Evolutionary conservation across 345 rosid species (phyloP).

Genomic region (Melaleuca quinquenervia): DNA sequence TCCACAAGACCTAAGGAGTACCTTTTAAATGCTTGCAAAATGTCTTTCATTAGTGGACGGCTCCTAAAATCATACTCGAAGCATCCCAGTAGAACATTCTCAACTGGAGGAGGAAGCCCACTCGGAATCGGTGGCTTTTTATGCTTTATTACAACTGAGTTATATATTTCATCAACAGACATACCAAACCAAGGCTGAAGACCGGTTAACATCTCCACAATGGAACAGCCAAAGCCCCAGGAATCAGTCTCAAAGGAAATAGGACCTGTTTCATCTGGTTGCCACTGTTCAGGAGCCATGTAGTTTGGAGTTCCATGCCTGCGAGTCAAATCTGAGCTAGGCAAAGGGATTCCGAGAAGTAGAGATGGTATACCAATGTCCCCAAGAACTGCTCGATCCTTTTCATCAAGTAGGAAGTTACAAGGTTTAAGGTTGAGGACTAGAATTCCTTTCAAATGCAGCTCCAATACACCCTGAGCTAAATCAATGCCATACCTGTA

Average conservation of each 20-base stretch:
- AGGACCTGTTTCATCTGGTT: constrained; percentile 83
- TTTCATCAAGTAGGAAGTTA: constrained; percentile 63
- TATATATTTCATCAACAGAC: constrained; percentile 50
- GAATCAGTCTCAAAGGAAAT: constrained; percentile 81
- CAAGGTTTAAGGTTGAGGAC: constrained; percentile 76
- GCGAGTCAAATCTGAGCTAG: constrained; percentile 49
- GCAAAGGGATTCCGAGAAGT: constrained; percentile 57
- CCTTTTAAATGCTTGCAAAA: constrained; percentile 58
- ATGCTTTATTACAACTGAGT: constrained; percentile 60
- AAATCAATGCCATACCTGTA: constrained; percentile 67
- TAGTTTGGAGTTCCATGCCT: constrained; percentile 87
- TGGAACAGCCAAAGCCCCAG: constrained; percentile 92
- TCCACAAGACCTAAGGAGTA: constrained; percentile 1
- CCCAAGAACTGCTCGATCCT: constrained; percentile 59
- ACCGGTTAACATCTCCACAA: constrained; percentile 91
- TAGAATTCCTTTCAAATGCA: constrained; percentile 62
- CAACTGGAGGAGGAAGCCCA: constrained; percentile 66
- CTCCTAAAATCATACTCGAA: constrained; percentile 78
- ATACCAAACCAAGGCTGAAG: constrained; percentile 73
- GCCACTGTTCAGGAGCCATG: constrained; percentile 99
- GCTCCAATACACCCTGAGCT: constrained; percentile 52
- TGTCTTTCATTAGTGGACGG: constrained; percentile 83
- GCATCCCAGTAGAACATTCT: constrained; percentile 73
- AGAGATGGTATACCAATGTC: constrained; percentile 75
- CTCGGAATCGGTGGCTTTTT: constrained; percentile 57